Percentiles rank a stretch among this genome's conserved stretches.
Evolutionary conservation across 1,139 yeast genomes (phyloP).

Genomic region (Geotrichum phurueaensis): DNA sequence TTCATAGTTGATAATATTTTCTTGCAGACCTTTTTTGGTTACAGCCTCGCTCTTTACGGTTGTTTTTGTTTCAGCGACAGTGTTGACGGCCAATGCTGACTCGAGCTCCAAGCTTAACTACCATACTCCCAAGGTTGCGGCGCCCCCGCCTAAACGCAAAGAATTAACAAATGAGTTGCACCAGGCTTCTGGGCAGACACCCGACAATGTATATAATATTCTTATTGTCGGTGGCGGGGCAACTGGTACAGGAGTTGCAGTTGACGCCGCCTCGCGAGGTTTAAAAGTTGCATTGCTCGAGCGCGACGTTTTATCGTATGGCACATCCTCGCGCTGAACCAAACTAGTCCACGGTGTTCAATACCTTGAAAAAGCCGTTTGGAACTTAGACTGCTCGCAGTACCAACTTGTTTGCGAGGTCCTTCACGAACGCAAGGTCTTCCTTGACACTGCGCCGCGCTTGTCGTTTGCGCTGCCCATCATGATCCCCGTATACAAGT

Average conservation of each 20-base stretch:
- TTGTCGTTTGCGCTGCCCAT: slow-evolving; percentile 81
- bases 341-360: slow-evolving; percentile 97
- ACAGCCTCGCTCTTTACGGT: neutral
- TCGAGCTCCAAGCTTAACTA: neutral
- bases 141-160: neutral
- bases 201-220: slow-evolving; percentile 51
- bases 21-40: neutral
- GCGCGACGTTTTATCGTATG: slow-evolving; percentile 82
- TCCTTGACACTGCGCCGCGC: slow-evolving; percentile 91
- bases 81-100: slow-evolving; percentile 2
- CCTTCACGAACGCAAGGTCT: slow-evolving; percentile 81
- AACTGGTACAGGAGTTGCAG: slow-evolving; percentile 87
- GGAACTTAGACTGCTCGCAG: slow-evolving; percentile 80
- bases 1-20: neutral
- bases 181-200: neutral
- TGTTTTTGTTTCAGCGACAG: neutral
- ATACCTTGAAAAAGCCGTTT: slow-evolving; percentile 89
- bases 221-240: slow-evolving; percentile 94
- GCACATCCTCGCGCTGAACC: slow-evolving; percentile 89
- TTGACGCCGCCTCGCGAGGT: slow-evolving; percentile 89
- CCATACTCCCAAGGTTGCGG: neutral
- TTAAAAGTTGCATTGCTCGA: slow-evolving; percentile 83
- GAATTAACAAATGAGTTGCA: neutral
- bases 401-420: slow-evolving; percentile 91
- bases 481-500: slow-evolving; percentile 88